phyloP scores from a whole-genome alignment of 805 yeast genomes.

The Myxozyma lipomycoides region DNA sequence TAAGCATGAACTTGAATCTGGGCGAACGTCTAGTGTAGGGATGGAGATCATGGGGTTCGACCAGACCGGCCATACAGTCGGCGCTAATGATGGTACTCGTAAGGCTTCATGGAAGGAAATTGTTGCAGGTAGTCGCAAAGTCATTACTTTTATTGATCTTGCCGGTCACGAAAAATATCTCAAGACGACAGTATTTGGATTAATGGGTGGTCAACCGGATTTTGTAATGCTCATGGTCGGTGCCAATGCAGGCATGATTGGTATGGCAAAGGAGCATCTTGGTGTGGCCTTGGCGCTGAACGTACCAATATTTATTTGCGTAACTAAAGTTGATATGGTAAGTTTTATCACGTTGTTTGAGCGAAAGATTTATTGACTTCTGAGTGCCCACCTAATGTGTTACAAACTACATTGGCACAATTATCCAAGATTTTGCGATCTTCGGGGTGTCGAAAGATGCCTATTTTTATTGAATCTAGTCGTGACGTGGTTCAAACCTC shows the following conservation, averaged over 20 bases:
- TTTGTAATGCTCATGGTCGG: constrained; percentile 30
- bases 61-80: constrained; percentile 17
- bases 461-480: constrained; percentile 16
- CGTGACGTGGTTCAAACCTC: constrained; percentile 25
- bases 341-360: background rate
- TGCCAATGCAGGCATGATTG: constrained; percentile 29
- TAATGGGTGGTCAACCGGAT: constrained; percentile 29
- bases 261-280: constrained; percentile 29
- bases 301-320: constrained; percentile 26
- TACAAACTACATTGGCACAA: constrained; percentile 21
- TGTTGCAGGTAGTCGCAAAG: constrained; percentile 22
- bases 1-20: constrained; percentile 27
- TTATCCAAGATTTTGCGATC: constrained; percentile 25
- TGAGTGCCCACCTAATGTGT: constrained; percentile 26
- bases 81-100: constrained; percentile 21
- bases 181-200: constrained; percentile 28
- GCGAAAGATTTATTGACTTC: background rate
- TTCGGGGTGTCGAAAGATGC: constrained; percentile 27
- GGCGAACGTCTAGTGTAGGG: constrained; percentile 29
- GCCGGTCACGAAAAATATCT: constrained; percentile 29
- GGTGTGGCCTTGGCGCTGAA: constrained; percentile 27
- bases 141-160: constrained; percentile 27
- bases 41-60: constrained; percentile 30
- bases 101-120: constrained; percentile 27
- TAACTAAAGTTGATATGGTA: constrained; percentile 28